Conservation (phyloP, 371 early-diverging fungal genomes). For the Mucor ambiguus region DNA sequence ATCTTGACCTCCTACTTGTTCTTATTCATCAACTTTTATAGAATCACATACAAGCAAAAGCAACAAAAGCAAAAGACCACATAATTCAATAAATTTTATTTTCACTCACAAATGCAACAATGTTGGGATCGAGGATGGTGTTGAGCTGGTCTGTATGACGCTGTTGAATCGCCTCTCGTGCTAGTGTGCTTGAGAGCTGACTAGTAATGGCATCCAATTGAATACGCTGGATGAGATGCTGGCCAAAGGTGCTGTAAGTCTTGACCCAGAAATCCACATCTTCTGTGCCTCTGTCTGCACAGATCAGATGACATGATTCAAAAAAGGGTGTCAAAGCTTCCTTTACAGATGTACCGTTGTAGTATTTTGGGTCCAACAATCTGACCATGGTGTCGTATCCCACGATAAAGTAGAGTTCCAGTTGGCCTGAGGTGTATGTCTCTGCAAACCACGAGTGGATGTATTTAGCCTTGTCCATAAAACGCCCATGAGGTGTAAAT, state of each 20-base stretch:
- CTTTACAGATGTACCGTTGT: constrained; percentile 36
- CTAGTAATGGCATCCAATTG: constrained; percentile 14
- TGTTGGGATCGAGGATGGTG: neutral
- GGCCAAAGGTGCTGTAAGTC: neutral
- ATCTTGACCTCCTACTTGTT: constrained; percentile 79
- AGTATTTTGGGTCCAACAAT: constrained; percentile 66
- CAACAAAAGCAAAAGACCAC: constrained; percentile 20
- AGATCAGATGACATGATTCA: constrained; percentile 39
- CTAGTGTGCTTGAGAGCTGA: constrained; percentile 35
- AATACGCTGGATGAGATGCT: constrained; percentile 23
- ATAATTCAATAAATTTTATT: constrained; percentile 11
- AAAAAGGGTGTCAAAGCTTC: constrained; percentile 54
- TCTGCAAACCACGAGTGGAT: constrained; percentile 23
- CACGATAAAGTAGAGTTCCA: constrained; percentile 60
- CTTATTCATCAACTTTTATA: constrained; percentile 85
- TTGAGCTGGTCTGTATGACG: neutral
- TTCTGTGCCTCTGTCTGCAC: constrained; percentile 49
- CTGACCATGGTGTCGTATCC: constrained; percentile 66
- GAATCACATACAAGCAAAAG: constrained; percentile 66
- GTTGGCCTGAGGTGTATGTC: constrained; percentile 5
- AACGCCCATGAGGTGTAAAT: constrained; percentile 55
- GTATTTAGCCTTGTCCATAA: constrained; percentile 60
- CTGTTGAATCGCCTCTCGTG: constrained; percentile 10
- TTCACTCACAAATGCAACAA: constrained; percentile 10
- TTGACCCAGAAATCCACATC: constrained; percentile 25